phyloP scores from a whole-genome alignment of 2,329 filamentous ascomycete genomes.

The Colletotrichum neosansevieriae region DNA sequence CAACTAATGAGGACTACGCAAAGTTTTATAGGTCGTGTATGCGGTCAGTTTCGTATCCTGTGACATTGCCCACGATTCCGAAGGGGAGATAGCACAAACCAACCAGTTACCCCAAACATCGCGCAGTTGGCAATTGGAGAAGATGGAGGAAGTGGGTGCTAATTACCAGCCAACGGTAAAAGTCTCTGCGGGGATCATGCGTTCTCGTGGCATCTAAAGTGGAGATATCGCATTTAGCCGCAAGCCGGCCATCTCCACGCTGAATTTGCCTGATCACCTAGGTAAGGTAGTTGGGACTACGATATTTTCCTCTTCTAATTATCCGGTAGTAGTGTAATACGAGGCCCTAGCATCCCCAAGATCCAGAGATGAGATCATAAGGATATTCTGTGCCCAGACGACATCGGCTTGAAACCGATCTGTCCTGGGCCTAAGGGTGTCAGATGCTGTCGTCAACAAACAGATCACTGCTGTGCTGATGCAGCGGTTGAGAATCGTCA shows the following conservation, averaged over 20 bases:
- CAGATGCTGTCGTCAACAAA: no score
- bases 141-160: neutral
- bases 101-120: slow-evolving; percentile 25
- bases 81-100: no score
- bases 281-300: neutral
- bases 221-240: slow-evolving; percentile 40
- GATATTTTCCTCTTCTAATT: slow-evolving; percentile 15
- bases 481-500: no score
- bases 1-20: no score
- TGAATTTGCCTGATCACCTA: slow-evolving; percentile 28
- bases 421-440: no score
- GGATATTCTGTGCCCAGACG: no score
- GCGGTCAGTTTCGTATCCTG: no score
- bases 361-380: neutral
- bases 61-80: no score
- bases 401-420: no score
- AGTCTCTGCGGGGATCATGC: slow-evolving; percentile 31
- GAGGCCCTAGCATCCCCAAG: neutral
- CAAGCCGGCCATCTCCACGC: slow-evolving; percentile 14
- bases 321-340: slow-evolving; percentile 2
- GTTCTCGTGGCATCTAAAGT: slow-evolving; percentile 26
- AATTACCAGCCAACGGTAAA: slow-evolving; percentile 21
- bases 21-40: no score
- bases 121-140: slow-evolving; percentile 22
- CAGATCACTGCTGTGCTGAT: no score